Conservation (phyloP, 495 filamentous ascomycete species). For the Podospora anserina region DNA sequence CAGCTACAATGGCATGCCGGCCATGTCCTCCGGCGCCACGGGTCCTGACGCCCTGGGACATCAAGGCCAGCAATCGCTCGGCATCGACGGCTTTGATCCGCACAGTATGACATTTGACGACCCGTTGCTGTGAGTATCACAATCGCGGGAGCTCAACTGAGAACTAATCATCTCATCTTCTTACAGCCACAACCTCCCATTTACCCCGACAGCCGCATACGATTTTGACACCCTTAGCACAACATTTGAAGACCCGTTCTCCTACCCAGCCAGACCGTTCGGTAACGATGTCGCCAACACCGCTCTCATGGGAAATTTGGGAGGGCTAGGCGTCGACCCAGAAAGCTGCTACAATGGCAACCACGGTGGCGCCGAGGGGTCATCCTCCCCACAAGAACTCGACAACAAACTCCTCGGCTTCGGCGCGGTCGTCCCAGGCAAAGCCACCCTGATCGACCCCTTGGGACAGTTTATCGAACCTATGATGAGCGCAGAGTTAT, state of each 20-base stretch:
- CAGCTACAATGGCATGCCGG: constrained; percentile 48
- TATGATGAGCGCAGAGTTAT: constrained; percentile 74
- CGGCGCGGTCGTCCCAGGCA: constrained; percentile 59
- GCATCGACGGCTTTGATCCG: constrained; percentile 20
- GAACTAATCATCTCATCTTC: not conserved
- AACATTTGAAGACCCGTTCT: constrained; percentile 69
- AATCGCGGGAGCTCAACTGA: not conserved
- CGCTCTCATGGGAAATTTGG: not conserved
- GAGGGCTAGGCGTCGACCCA: not conserved
- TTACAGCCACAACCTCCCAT: constrained; percentile 36
- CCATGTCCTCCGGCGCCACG: constrained; percentile 36
- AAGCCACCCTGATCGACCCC: constrained; percentile 55
- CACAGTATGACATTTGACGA: constrained; percentile 40
- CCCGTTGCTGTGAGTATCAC: constrained; percentile 41
- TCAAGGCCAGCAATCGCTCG: constrained; percentile 19
- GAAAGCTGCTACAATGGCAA: not conserved
- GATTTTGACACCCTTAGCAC: constrained; percentile 53
- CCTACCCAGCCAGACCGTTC: constrained; percentile 47
- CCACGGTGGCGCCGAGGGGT: constrained; percentile 38
- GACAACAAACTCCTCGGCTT: constrained; percentile 63
- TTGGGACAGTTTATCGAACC: constrained; percentile 45
- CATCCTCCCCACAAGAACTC: constrained; percentile 40
- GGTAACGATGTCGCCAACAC: constrained; percentile 21
- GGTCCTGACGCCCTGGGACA: constrained; percentile 40
- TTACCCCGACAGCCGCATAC: constrained; percentile 51